Evolutionary conservation across 768 basidiomycete genomes (phyloP), one percentile per base, ranked within the genome.

Genomic region (Tricholoma sp.): DNA sequence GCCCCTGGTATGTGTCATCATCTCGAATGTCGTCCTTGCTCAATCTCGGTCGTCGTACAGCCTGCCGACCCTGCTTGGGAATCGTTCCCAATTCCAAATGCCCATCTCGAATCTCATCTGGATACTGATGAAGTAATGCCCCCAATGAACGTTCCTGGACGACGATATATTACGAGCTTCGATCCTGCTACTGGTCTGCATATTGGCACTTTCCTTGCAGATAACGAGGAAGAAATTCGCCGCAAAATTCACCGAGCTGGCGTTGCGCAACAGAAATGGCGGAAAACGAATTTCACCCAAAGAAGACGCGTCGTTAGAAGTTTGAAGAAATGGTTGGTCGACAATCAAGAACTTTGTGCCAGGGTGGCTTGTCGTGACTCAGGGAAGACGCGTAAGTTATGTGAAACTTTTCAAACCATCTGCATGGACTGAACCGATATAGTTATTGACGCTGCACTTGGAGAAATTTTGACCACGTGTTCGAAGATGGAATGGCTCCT

Each of bases 371-470:
- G 91, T 67, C 79, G 96, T 32, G 96, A 99, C 70, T 93, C 93
- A 0, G 96, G 96, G 41, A 99, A 98, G 79, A 98, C 95, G 28
- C 73, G 91, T 91, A 63, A 70, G 89, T 80, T 31, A 36, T 13
- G 6, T 39, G 39, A 15, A 3, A 6, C 18, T 47, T 39, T 45
- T 41, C 11, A 2, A 10, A 5, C 34, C 32, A 42, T 55, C 3
- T 9, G 29, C 39, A 8, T 31, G 34, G 29, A 24, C 31, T 55
- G 39, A 37, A 45, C 32, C 18, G 3, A 37, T 54, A 50, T 60
- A 97, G 95, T 95, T 68, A 79, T 98, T 57, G 96, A 98, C 63
- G 94, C 95, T 32, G 88, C 91, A 2, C 78, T 99, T 39, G 97
- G 97, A 34, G 97, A 99, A 72, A 89, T 98, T 61, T 66, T 99